Evolutionary conservation across 2,329 filamentous ascomycete genomes (phyloP).

Genomic region (Penicillium verrucosum): DNA sequence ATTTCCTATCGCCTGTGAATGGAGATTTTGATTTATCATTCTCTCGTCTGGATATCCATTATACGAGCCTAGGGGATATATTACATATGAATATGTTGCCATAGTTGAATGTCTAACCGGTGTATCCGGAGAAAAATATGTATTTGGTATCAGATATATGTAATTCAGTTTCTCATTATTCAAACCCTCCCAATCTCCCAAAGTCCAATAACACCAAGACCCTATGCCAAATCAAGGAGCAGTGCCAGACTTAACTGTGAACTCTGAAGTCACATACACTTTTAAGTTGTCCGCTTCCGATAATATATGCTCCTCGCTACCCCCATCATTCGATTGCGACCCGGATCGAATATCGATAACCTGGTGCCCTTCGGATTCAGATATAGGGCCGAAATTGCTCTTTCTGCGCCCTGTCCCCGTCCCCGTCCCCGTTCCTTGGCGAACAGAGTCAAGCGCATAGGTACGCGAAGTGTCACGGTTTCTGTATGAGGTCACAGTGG

Average conservation of each 20-base stretch:
- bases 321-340: neutral
- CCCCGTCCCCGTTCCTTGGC: neutral
- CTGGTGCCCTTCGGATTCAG: neutral
- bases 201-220: no score
- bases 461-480: neutral
- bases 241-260: neutral
- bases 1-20: neutral
- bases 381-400: neutral
- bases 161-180: neutral
- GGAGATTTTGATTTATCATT: neutral
- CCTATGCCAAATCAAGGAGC: neutral
- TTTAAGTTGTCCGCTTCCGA: neutral
- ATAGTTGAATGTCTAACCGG: neutral
- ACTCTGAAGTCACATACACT: neutral
- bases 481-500: conserved; percentile 19
- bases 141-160: neutral
- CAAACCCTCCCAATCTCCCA: neutral
- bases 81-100: no score
- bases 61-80: neutral
- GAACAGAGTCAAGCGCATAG: conserved; percentile 4
- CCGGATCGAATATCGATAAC: neutral
- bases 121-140: neutral
- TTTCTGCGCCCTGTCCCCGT: neutral
- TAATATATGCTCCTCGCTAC: neutral
- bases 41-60: neutral